Base-by-base conservation (phyloP, 2,329 filamentous ascomycete species). In the Sporothrix dimorphospora region DNA sequence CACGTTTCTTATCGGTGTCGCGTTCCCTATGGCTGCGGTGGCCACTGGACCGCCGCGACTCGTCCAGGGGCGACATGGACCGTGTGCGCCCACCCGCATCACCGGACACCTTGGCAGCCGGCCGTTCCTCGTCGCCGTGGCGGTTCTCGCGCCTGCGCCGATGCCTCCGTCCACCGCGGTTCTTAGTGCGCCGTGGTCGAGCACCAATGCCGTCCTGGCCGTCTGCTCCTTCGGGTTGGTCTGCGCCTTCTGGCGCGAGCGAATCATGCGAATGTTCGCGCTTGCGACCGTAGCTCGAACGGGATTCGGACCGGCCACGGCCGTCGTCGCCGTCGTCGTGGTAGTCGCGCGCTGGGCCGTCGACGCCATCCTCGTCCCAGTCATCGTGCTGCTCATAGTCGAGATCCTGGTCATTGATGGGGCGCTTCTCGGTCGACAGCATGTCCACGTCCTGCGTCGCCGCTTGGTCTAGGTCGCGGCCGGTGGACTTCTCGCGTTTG, bases 231-330 rank as follows among this genome's bases (percentile, higher is more conserved):
- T 45, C 72, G 3, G 53, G 61, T 0, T 19, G 24, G 9, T 69
- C 53, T 11, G 51, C 53, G 49, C 19, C 67, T 19, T 12, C 71
- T 7, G 16, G 65, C 12, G 21, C 47, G 4, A 49, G n/a, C 14
- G 71, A 61, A 6, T 72, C 71, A 9, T 66, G 47, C n/a, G 71
- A 70, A 8, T 42, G 47, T 34, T 24, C 16, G 38, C 72, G 69
- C 42, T 66, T 67, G 61, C 69, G 34, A 77, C 76, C 30, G 73
- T 75, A 24, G 78, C 76, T 30, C 72, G 72, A 27, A 74, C 75
- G 65, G 72, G 73, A 63, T 67, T 42, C 38, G 1, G 71, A 66
- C 66, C 34, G 21, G 27, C 30, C 55, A n/a, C 65, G 47, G 49
- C 16, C 59, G 27, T 71, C 66, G 5, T 12, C 51, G 7, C n/a